Evolutionary conservation across 306 rosid genomes (phyloP).

Genomic region (Mimosa pudica): DNA sequence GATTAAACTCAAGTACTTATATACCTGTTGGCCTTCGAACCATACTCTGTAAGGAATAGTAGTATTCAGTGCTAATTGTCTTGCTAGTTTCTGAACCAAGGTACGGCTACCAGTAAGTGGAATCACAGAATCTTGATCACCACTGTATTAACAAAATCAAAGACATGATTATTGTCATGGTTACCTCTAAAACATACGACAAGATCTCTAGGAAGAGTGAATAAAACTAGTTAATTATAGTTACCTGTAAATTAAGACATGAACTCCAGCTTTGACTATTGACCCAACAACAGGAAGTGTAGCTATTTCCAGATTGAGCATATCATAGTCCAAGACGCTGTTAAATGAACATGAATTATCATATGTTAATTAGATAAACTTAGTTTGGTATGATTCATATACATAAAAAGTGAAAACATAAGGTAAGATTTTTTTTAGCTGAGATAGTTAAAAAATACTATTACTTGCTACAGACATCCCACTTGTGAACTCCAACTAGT

Average conservation of each 20-base stretch:
- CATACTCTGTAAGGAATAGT: constrained; percentile 90
- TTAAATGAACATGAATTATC: neutral
- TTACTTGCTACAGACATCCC: constrained; percentile 98
- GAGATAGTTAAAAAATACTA: neutral
- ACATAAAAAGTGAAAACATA: neutral
- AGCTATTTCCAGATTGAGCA: constrained; percentile 77
- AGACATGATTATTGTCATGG: neutral
- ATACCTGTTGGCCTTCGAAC: constrained; percentile 89
- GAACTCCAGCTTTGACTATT: constrained; percentile 72
- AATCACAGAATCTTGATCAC: constrained; percentile 97
- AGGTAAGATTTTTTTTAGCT: neutral
- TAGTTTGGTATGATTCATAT: neutral
- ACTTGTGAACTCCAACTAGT: constrained; percentile 69
- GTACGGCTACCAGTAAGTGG: constrained; percentile 90
- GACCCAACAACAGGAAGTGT: constrained; percentile 73
- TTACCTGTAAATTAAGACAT: constrained; percentile 88
- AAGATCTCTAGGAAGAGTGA: neutral
- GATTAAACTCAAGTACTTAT: neutral
- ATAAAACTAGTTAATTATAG: neutral
- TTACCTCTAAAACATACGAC: neutral
- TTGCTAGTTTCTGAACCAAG: constrained; percentile 69
- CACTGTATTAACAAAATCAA: constrained; percentile 53
- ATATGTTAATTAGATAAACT: neutral
- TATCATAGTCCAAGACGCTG: constrained; percentile 73
- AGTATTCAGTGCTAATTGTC: constrained; percentile 60